Conservation (phyloP, 176 grass and related monocot genomes). For the Carex littledalei region DNA sequence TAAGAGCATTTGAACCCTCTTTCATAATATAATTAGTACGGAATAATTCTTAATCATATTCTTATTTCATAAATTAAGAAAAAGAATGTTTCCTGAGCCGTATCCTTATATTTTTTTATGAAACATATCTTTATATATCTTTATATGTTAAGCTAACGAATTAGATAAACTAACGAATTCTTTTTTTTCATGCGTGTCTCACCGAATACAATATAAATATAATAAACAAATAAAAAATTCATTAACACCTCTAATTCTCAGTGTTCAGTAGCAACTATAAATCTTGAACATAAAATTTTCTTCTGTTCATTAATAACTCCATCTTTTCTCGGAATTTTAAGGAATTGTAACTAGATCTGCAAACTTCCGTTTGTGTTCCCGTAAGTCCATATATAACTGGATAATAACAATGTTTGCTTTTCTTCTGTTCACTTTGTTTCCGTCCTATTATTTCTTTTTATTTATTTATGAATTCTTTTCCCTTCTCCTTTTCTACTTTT, state of each 20-base stretch:
- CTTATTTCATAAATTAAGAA: too few species aligned
- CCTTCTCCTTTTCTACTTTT: constrained; percentile 2
- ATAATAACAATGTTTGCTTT: constrained; percentile 13
- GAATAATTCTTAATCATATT: too few species aligned
- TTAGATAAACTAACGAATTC: too few species aligned
- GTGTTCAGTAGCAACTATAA: not conserved
- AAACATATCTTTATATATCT: too few species aligned
- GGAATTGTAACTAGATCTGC: not conserved
- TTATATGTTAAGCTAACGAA: too few species aligned
- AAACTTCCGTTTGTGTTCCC: not conserved
- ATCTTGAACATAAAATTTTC: not conserved
- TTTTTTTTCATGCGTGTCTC: too few species aligned
- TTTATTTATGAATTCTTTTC: not conserved
- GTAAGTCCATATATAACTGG: not conserved
- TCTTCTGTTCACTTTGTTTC: not conserved
- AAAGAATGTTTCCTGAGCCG: too few species aligned
- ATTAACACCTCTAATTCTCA: not conserved
- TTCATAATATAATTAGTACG: too few species aligned
- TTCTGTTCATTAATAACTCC: not conserved
- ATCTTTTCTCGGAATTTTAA: not conserved
- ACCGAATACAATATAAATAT: too few species aligned
- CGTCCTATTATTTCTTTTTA: not conserved
- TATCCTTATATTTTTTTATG: too few species aligned
- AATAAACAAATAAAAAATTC: too few species aligned
- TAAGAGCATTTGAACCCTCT: too few species aligned